Percentiles rank a stretch among this genome's conserved stretches.
Conservation (phyloP, 495 filamentous ascomycete species). For the Darksidea phi region DNA sequence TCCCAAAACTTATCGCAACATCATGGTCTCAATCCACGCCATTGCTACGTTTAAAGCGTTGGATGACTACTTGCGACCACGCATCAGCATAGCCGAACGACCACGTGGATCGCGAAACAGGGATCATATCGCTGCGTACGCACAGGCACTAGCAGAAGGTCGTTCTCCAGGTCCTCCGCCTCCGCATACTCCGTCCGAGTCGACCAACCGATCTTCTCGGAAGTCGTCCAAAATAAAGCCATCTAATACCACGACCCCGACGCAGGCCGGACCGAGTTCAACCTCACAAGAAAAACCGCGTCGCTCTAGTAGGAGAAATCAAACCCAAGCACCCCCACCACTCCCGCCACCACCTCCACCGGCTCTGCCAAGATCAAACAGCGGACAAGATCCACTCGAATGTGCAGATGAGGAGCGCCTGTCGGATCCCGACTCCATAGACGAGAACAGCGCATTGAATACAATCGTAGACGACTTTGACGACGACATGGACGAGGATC, state of each 20-base stretch:
- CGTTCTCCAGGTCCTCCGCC: conserved; percentile 37
- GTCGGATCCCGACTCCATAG: conserved; percentile 69
- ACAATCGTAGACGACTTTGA: conserved; percentile 89
- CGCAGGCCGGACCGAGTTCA: conserved; percentile 48
- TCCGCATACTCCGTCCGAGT: conserved; percentile 24
- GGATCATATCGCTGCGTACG: conserved; percentile 76
- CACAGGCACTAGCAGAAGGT: conserved; percentile 60
- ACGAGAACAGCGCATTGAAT: conserved; percentile 74
- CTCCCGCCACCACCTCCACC: conserved; percentile 52
- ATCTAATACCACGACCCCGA: conserved; percentile 4
- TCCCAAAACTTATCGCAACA: conserved; percentile 77
- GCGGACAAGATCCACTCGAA: conserved; percentile 63
- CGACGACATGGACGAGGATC: conserved; percentile 77
- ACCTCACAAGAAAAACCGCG: conserved; percentile 46
- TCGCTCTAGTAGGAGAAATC: conserved; percentile 47
- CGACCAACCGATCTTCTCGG: conserved; percentile 27
- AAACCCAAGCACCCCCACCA: conserved; percentile 45
- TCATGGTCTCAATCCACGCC: conserved; percentile 98
- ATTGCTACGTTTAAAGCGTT: conserved; percentile 97
- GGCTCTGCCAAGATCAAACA: conserved; percentile 43
- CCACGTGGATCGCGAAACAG: conserved; percentile 65
- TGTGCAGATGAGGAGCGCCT: conserved; percentile 90
- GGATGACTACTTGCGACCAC: conserved; percentile 91
- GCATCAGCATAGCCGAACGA: conserved; percentile 81
- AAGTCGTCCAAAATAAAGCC: conserved; percentile 29